These are phyloP conservation scores for Clavaria fumosa DNA, from an alignment of 768 basidiomycete genomes.

Conservation along the genomic window DNA sequence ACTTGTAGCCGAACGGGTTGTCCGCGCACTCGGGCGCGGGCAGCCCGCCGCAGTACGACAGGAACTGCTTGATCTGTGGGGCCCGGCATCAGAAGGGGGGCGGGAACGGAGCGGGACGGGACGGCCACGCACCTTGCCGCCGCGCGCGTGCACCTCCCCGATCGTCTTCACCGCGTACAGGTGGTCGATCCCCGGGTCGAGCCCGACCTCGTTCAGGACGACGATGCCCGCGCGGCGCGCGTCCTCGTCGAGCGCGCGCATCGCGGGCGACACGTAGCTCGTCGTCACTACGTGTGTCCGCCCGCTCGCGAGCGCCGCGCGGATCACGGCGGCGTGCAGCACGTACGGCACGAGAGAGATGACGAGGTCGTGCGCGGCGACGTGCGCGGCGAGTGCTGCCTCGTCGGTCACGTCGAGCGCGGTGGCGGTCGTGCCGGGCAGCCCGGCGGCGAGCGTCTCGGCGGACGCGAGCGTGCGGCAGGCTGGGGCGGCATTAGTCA, in stretches of 20 bases:
- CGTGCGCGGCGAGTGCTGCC: slow-evolving; percentile 57
- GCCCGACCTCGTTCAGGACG: slow-evolving; percentile 94
- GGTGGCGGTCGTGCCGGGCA: slow-evolving; percentile 57
- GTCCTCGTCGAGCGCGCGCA: slow-evolving; percentile 71
- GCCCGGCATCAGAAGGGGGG: background rate
- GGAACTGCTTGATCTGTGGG: slow-evolving; percentile 69
- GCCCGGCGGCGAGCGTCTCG: slow-evolving; percentile 45
- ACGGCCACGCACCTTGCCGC: slow-evolving; percentile 64
- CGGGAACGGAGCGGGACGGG: background rate
- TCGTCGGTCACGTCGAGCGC: slow-evolving; percentile 70
- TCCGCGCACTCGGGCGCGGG: slow-evolving; percentile 82
- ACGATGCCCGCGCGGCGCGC: slow-evolving; percentile 81
- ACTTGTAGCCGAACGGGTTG: slow-evolving; percentile 98
- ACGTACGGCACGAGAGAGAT: slow-evolving; percentile 96
- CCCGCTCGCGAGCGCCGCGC: slow-evolving; percentile 75
- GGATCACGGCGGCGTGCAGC: slow-evolving; percentile 78
- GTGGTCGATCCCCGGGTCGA: slow-evolving; percentile 93
- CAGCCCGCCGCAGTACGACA: slow-evolving; percentile 92
- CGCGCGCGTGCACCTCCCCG: slow-evolving; percentile 82
- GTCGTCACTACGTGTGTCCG: slow-evolving; percentile 95
- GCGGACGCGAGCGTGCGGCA: slow-evolving; percentile 80
- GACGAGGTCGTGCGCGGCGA: slow-evolving; percentile 83
- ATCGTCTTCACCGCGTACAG: slow-evolving; percentile 91
- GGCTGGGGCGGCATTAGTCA: slow-evolving; percentile 34
- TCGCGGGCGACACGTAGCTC: slow-evolving; percentile 83